phyloP scores from a whole-genome alignment of 2,329 filamentous ascomycete genomes.

The Colletotrichum horii region DNA sequence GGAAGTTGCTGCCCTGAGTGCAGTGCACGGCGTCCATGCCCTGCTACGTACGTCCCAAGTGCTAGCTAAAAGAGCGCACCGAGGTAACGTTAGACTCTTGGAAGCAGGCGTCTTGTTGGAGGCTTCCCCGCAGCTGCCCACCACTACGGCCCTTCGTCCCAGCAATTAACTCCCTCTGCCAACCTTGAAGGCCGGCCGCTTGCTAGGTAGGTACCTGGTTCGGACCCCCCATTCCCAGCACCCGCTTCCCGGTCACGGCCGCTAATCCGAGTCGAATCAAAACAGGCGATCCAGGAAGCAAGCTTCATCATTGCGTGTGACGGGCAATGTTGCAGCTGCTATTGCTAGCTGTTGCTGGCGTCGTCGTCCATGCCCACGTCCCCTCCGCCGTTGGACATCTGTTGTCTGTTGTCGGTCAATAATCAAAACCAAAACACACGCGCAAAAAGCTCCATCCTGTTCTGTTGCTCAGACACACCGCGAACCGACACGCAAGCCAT shows the following conservation, averaged over 20 bases:
- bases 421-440: neutral
- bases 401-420: neutral
- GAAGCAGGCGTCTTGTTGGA: neutral
- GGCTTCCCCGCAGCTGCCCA: constrained; percentile 5
- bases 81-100: neutral
- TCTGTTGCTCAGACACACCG: neutral
- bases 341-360: neutral
- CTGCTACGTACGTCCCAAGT: neutral
- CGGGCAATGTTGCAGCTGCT: neutral
- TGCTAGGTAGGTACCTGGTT: neutral
- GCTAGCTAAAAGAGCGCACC: neutral
- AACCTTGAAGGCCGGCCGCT: neutral
- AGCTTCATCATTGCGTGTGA: constrained; percentile 3
- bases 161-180: neutral
- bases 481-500: constrained; percentile 4
- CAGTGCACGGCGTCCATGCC: neutral
- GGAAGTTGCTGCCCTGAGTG: neutral
- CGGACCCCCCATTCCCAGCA: neutral
- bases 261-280: constrained; percentile 5
- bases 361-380: constrained; percentile 24
- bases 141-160: neutral
- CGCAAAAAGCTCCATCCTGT: neutral
- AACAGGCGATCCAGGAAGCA: constrained; percentile 5
- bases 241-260: constrained; percentile 1
- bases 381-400: neutral